Evolutionary conservation across 208 protist genomes (phyloP), one percentile per base, ranked within the genome.

Genomic region (Wallacemonas sp.): DNA sequence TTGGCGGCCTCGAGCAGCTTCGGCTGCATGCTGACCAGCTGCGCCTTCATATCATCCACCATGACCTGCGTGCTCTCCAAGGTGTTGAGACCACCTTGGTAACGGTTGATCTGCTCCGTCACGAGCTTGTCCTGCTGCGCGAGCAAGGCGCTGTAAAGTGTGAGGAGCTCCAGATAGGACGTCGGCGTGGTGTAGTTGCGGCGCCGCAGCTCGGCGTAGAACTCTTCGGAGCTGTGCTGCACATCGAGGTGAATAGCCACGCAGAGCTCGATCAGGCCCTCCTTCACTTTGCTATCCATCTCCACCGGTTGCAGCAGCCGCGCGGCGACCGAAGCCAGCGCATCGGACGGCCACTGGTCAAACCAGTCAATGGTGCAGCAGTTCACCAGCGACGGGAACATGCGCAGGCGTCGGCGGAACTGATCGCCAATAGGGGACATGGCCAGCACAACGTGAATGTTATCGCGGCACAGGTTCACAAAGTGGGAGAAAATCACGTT

Each of bases 311-410:
- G 69, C 42, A 98, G 77, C 12, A 94, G 71, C 26, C 88, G 88
- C 30, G 83, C 64, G n/a, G 96, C 88, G 27, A 99, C 97, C 9
- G 79, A 85, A 14, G 75, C 31, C 9, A 99, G 84, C 9, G 97
- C 98, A 49, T 98, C 94, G 19, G 70, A 55, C 22, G 98, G 97
- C 98, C 98, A 99, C 67, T 93, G 84, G 63, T 93, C 88, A 66
- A 98, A 98, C 98, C 98, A 99, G 75, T 99, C 97, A 62, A 99
- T 99, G 17, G 96, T 98, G 79, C 95, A 98, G 79, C 98, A 99
- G 77, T 98, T 98, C 54, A 99, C 95, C 0, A 99, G 79, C 19
- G 98, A 99, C 8, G 98, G 98, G 65, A 98, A 99, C 94, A 98
- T 98, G 70, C 96, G 91, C 51, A 97, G 85, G 36, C 98, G 87